Conservation (phyloP, 495 filamentous ascomycete genomes). For the Bombardia bombarda region DNA sequence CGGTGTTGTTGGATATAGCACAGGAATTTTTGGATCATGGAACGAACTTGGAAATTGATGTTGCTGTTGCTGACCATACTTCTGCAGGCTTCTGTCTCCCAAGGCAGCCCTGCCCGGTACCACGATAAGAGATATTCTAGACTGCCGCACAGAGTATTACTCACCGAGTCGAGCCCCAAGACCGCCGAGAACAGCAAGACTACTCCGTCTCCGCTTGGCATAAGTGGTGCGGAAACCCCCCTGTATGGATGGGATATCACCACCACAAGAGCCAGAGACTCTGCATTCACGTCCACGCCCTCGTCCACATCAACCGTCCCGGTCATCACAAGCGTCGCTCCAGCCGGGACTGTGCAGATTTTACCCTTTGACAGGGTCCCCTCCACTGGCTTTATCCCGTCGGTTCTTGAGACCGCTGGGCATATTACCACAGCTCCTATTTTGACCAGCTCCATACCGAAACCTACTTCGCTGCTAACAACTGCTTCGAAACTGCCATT, state of each 20-base stretch:
- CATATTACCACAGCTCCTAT: conserved; percentile 13
- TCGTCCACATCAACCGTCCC: conserved; percentile 10
- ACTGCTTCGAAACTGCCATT: not conserved
- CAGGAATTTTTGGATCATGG: not conserved
- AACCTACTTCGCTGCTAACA: conserved; percentile 15
- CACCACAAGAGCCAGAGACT: not conserved
- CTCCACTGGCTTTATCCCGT: conserved; percentile 10
- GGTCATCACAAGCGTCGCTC: conserved; percentile 14
- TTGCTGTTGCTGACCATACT: conserved; percentile 4
- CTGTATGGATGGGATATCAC: not conserved
- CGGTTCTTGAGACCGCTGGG: conserved; percentile 10
- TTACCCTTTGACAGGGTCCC: conserved; percentile 9
- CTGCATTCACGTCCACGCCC: not conserved
- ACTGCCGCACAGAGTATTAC: no score
- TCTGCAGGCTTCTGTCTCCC: conserved; percentile 2
- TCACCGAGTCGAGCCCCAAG: no score
- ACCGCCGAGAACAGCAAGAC: not conserved
- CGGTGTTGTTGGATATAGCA: not conserved
- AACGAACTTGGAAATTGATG: not conserved
- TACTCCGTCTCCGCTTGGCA: not conserved
- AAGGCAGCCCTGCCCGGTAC: not conserved
- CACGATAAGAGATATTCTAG: no score
- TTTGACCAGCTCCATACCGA: conserved; percentile 12
- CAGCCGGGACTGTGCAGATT: conserved; percentile 15
- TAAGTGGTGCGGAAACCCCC: no score